Evolutionary conservation across 1,284 basidiomycete genomes (phyloP).

Genomic region (Fistulinella staudtii): DNA sequence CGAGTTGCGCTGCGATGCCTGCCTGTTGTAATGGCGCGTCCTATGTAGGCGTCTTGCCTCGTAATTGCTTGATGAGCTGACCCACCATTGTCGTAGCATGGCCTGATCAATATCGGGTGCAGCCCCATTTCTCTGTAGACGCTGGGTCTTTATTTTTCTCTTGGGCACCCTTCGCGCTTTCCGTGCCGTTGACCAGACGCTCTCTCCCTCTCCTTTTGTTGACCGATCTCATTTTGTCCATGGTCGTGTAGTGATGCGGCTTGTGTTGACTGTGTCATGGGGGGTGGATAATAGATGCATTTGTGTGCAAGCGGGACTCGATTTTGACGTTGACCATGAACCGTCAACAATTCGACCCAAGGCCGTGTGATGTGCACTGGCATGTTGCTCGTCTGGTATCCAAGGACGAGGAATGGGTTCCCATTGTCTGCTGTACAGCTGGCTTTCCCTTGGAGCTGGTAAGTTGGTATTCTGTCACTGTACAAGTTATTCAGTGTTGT

Average conservation of each 20-base stretch:
- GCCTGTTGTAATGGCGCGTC: conserved; percentile 22
- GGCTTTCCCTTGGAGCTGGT: conserved; percentile 45
- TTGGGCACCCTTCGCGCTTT: conserved; percentile 21
- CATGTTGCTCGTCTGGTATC: conserved; percentile 9
- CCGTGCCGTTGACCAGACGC: conserved; percentile 18
- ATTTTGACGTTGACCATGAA: conserved; percentile 11
- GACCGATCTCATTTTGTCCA: conserved; percentile 23
- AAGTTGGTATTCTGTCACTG: not conserved
- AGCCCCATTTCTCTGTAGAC: conserved; percentile 10
- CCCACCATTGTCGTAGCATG: conserved; percentile 8
- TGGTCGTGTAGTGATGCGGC: conserved; percentile 10
- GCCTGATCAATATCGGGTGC: conserved; percentile 28
- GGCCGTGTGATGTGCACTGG: conserved; percentile 17
- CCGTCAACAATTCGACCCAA: conserved; percentile 25
- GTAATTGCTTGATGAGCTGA: not conserved
- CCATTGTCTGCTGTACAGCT: conserved; percentile 40
- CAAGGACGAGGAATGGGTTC: conserved; percentile 27
- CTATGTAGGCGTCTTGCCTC: conserved; percentile 9
- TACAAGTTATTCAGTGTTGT: not conserved
- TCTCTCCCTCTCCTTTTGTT: conserved; percentile 26
- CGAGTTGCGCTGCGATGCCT: conserved; percentile 17
- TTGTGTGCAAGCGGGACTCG: conserved; percentile 17
- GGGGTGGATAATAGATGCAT: conserved; percentile 8
- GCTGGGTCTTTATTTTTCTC: conserved; percentile 2
- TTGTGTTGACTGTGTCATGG: conserved; percentile 4